phyloP scores from a whole-genome alignment of 148 eudicot species.

The Rhododendron williamsianum region DNA sequence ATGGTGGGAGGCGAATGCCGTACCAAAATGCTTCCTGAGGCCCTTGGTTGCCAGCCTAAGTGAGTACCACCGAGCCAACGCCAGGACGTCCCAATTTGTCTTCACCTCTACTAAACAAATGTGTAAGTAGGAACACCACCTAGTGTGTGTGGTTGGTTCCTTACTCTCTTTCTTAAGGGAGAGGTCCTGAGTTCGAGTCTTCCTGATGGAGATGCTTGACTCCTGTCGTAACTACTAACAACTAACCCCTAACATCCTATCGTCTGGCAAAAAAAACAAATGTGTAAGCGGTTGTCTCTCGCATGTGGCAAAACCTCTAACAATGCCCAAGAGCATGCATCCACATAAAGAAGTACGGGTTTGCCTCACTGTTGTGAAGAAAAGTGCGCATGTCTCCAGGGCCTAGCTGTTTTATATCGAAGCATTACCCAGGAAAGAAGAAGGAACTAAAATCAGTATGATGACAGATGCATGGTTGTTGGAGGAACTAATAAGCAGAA shows the following conservation, averaged over 20 bases:
- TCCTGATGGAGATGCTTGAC: no score
- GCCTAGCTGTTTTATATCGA: background rate
- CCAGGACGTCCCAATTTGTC: background rate
- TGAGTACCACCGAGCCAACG: background rate
- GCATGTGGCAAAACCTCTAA: background rate
- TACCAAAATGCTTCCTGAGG: background rate
- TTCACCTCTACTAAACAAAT: background rate
- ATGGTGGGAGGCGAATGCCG: background rate
- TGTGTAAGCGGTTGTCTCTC: background rate
- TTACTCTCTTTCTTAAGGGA: no score
- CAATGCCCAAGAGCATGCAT: background rate
- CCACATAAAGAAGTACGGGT: background rate
- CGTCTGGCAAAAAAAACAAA: no score
- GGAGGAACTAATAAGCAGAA: background rate
- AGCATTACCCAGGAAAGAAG: slow-evolving; percentile 1
- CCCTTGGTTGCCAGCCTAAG: background rate
- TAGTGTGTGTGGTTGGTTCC: no score
- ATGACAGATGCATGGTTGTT: background rate
- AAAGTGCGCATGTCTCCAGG: background rate
- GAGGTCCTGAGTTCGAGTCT: no score
- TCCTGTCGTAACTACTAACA: no score
- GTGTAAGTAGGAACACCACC: background rate
- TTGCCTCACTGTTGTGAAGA: background rate
- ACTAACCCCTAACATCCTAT: no score
- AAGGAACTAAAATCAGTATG: background rate